A percentile compares a stretch with the other conserved stretches of the same genome.
Evolutionary conservation across 352 stramenopile genomes (phyloP).

Genomic region (Globisporangium yorkense): DNA sequence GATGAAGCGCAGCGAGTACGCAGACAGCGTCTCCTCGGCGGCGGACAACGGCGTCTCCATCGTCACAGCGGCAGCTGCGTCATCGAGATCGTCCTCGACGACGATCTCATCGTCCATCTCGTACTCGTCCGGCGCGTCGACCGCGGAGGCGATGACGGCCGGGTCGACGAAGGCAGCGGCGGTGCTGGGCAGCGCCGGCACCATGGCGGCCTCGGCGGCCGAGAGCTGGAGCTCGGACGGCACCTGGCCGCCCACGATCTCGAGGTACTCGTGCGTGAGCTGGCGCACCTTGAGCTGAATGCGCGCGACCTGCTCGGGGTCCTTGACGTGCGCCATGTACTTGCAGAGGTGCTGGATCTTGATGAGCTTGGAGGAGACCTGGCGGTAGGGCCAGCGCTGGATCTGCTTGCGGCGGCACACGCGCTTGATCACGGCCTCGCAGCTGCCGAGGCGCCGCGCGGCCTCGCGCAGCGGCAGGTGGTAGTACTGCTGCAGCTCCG

Average conservation of each 20-base stretch:
- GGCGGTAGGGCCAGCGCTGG: slow-evolving; percentile 78
- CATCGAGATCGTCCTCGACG: slow-evolving; percentile 37
- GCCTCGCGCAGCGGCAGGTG: slow-evolving; percentile 77
- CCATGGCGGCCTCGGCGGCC: slow-evolving; percentile 39
- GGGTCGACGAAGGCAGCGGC: slow-evolving; percentile 38
- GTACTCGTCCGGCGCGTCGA: slow-evolving; percentile 37
- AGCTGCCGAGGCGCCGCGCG: slow-evolving; percentile 61
- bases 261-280: slow-evolving; percentile 74
- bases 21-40: slow-evolving; percentile 35
- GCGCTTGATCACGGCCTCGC: slow-evolving; percentile 79
- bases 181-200: slow-evolving; percentile 40
- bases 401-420: slow-evolving; percentile 77
- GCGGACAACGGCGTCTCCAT: background rate
- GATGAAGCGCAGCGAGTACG: slow-evolving; percentile 80
- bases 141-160: slow-evolving; percentile 43
- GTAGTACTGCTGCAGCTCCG: slow-evolving; percentile 83
- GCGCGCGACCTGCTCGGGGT: slow-evolving; percentile 58
- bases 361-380: slow-evolving; percentile 80
- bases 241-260: slow-evolving; percentile 71
- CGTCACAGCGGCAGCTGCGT: slow-evolving; percentile 1
- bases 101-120: slow-evolving; percentile 32
- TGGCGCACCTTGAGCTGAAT: slow-evolving; percentile 78
- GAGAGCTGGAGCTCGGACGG: slow-evolving; percentile 65
- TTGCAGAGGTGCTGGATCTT: slow-evolving; percentile 86
- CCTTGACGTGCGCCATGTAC: slow-evolving; percentile 75